These are phyloP conservation scores for Paulownia fortunei DNA, from an alignment of 257 asterid genomes.

Conservation along the genomic window DNA sequence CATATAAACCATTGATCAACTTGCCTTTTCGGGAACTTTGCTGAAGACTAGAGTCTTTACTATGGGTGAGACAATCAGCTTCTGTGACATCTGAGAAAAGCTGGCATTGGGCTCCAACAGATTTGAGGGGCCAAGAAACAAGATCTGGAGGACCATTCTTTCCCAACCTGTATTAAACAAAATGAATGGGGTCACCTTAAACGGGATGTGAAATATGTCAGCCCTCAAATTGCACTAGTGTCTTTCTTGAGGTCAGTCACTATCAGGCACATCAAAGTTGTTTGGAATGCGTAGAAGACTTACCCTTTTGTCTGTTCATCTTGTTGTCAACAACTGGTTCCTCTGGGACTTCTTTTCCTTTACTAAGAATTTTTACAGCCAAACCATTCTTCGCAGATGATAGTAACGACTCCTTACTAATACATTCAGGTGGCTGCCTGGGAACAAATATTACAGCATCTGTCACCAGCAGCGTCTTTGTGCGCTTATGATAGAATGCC, in stretches of 20 bases:
- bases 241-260: background rate
- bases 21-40: slow-evolving; percentile 96
- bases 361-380: slow-evolving; percentile 93
- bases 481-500: slow-evolving; percentile 90
- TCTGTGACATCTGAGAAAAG: slow-evolving; percentile 94
- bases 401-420: slow-evolving; percentile 80
- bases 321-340: slow-evolving; percentile 84
- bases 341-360: slow-evolving; percentile 80
- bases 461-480: slow-evolving; percentile 81
- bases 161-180: slow-evolving; percentile 78
- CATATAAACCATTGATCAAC: slow-evolving; percentile 9
- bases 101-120: slow-evolving; percentile 90
- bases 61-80: slow-evolving; percentile 94
- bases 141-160: slow-evolving; percentile 97
- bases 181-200: background rate
- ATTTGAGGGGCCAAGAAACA: slow-evolving; percentile 97
- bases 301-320: slow-evolving; percentile 79
- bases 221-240: background rate
- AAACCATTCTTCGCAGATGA: slow-evolving; percentile 89
- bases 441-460: slow-evolving; percentile 97
- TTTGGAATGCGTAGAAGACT: slow-evolving; percentile 10
- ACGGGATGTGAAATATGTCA: background rate
- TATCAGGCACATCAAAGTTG: slow-evolving; percentile 11
- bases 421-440: slow-evolving; percentile 81
- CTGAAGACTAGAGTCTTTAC: slow-evolving; percentile 92